These are phyloP conservation scores for Beauveria sp. DNA, from an alignment of 2,329 filamentous ascomycete genomes.

Conservation along the genomic window DNA sequence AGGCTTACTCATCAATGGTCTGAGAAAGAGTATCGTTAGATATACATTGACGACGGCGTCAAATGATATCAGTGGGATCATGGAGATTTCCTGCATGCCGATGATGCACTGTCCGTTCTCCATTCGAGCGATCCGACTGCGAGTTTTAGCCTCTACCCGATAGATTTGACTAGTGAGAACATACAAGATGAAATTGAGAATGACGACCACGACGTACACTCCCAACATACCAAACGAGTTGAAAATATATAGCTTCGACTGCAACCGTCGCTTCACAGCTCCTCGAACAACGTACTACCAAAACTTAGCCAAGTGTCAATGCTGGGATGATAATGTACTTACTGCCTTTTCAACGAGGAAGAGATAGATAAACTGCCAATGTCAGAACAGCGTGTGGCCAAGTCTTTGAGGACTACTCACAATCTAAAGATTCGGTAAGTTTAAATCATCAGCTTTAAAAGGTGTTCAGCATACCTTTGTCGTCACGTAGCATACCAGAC, in stretches of 20 bases:
- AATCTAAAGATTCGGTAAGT: constrained; percentile 19
- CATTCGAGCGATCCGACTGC: constrained; percentile 49
- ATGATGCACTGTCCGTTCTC: constrained; percentile 51
- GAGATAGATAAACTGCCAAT: constrained; percentile 47
- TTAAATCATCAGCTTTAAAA: not conserved
- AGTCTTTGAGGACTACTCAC: constrained; percentile 16
- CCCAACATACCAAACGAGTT: constrained; percentile 51
- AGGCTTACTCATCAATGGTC: constrained; percentile 45
- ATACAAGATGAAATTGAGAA: constrained; percentile 55
- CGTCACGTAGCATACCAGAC: constrained; percentile 53
- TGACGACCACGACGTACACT: constrained; percentile 38
- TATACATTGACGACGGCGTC: constrained; percentile 57
- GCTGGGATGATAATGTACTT: constrained; percentile 18
- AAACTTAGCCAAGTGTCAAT: constrained; percentile 10
- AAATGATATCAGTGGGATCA: constrained; percentile 55
- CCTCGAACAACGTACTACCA: constrained; percentile 50
- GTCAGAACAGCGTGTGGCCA: not conserved
- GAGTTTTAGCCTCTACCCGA: not conserved
- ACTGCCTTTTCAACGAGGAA: constrained; percentile 59
- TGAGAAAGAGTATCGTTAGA: constrained; percentile 54
- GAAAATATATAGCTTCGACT: constrained; percentile 52
- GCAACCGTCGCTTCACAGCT: constrained; percentile 40
- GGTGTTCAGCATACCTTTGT: constrained; percentile 43
- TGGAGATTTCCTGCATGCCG: constrained; percentile 49
- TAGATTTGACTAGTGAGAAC: constrained; percentile 14